Base-by-base conservation (phyloP, 805 yeast species). In the Hanseniaspora jakobsenii region DNA sequence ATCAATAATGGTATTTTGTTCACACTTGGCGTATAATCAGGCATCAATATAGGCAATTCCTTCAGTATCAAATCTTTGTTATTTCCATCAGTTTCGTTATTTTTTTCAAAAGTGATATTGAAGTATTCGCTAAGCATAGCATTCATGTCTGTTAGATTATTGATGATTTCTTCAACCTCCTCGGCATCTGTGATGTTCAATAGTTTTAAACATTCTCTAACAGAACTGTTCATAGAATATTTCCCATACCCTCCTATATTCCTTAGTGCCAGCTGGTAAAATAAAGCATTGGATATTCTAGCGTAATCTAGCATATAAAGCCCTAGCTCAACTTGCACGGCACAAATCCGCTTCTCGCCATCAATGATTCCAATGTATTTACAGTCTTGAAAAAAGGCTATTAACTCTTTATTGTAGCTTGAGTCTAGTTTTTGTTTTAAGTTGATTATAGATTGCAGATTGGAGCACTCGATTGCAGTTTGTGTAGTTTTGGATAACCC, bases 121-220 rank as follows among this genome's bases (percentile, higher is more conserved):
- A 87, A 91, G 53, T 91, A 91, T 52, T 87, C 96, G 4, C 62
- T 54, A 32, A 81, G 66, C 97, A 91, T 89, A 3, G 77, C 85
- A 16, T 63, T 64, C 87, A 82, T 81, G 0, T 58, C 63, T 26
- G 58, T 55, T 1, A 75, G 44, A 6, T 50, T 52, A 3, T 48
- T 46, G 0, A 64, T 35, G 0, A 61, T 54, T 2, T 50, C 48
- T 8, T 58, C 51, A 1, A 67, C 51, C 50, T 49, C 43, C 2
- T 50, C 50, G 12, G 50, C 50, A 1, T 50, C 38, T 10, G 57
- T 38, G 16, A 52, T 48, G 9, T 50, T 52, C 14, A 59, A 47
- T 2, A 44, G 43, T 9, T 49, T 21, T 19, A 58, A 19, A 36
- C 58, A 14, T n/a, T 52, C 47, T 6, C 27, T 46, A 9, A 57